Percentiles rank a stretch among this genome's conserved stretches.
phyloP scores from a whole-genome alignment of 768 basidiomycete genomes.

The Rhizopogon vulgaris region DNA sequence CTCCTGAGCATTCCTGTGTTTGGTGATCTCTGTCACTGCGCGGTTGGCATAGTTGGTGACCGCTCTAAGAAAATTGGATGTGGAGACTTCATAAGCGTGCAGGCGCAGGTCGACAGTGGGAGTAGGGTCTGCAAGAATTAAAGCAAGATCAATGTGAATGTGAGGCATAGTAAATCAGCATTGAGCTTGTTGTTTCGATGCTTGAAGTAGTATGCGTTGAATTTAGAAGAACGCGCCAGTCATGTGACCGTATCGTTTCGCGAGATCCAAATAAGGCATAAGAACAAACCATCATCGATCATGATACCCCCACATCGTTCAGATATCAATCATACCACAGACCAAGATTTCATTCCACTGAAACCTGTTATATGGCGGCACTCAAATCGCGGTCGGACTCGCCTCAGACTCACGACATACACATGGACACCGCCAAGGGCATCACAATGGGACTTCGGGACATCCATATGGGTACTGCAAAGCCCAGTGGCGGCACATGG shows the following conservation, averaged over 20 bases:
- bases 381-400: neutral
- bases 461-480: constrained; percentile 63
- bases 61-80: constrained; percentile 66
- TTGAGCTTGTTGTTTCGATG: neutral
- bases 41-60: constrained; percentile 68
- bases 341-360: neutral
- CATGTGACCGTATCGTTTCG: constrained; percentile 16
- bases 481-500: constrained; percentile 33
- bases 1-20: constrained; percentile 55
- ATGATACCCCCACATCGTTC: neutral
- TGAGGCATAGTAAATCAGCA: neutral
- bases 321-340: neutral
- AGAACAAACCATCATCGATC: neutral
- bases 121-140: constrained; percentile 46
- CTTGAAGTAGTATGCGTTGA: neutral
- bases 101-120: constrained; percentile 63
- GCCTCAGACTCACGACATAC: constrained; percentile 46
- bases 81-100: constrained; percentile 56
- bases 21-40: constrained; percentile 63
- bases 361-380: neutral
- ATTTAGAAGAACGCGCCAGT: constrained; percentile 8
- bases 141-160: constrained; percentile 52
- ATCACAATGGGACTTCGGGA: constrained; percentile 40
- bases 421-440: constrained; percentile 77
- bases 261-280: constrained; percentile 4